Base-by-base conservation (phyloP, 1,284 basidiomycete species). In the Thelephora terrestris region DNA sequence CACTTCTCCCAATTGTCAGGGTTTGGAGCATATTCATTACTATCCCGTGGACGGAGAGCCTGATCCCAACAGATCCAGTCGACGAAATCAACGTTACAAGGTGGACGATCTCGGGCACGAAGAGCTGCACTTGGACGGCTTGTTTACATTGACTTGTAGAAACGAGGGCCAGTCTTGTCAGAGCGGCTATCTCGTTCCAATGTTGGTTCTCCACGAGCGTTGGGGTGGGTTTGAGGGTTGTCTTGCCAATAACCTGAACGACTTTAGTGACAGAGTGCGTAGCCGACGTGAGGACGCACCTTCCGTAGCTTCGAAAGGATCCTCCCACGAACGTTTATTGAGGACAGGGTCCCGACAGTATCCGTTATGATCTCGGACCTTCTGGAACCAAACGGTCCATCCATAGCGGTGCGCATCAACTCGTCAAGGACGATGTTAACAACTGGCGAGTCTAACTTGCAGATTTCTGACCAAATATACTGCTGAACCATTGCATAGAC, bases 151-250 rank as follows among this genome's bases (percentile, higher is more conserved):
- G 78, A 56, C 88, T 83, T 38, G 82, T 78, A 17, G 88, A 77
- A 7, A 84, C 74, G 16, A 88, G 73, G 42, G 78, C 73, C 32
- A 94, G 75, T 14, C 89, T 79, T 32, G 86, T 73, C 29, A 93
- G 69, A 1, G 84, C 83, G 3, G 85, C 82, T 10, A 94, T 86
- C 61, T 94, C 91, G 52, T 76, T 79, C 88, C 90, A 94, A 51
- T 84, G 79, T 1, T 75, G 65, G 62, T 88, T 88, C 42, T 89
- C 81, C 2, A 75, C 70, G 2, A 93, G 71, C 10, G 74, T 73
- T 47, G 65, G 69, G 3, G 80, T 77, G 1, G 79, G 71, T 57
- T 78, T 78, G 40, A 78, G 71, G 43, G 84, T 81, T 2, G 85
- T 78, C 69, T 75, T 88, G 40, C 80, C 81, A 50, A 91, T 73